Evolutionary conservation across 2,329 filamentous ascomycete genomes (phyloP).

Genomic region (Apiospora malaysiana): DNA sequence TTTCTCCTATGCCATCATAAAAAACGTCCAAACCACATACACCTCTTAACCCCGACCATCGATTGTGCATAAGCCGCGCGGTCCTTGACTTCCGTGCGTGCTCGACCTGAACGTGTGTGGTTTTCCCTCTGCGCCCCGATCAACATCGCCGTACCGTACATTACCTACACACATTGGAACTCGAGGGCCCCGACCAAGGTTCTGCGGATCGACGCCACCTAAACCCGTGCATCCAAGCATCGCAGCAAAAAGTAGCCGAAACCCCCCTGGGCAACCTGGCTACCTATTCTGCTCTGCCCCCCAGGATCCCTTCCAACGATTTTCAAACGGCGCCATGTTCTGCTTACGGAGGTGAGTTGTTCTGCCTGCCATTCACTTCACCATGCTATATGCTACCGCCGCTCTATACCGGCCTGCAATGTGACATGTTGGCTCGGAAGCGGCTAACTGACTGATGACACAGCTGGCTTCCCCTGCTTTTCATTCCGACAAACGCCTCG

Average conservation of each 20-base stretch:
- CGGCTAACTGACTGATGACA: background rate
- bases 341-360: slow-evolving; percentile 62
- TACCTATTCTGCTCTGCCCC: background rate
- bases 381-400: slow-evolving; percentile 20
- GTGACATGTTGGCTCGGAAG: slow-evolving; percentile 17
- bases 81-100: background rate
- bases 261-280: background rate
- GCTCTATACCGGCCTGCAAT: background rate
- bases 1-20: background rate
- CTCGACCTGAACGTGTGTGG: background rate
- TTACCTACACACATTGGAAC: no score
- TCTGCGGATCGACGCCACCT: slow-evolving; percentile 16
- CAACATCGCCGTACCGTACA: background rate
- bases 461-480: slow-evolving; percentile 86
- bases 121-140: background rate
- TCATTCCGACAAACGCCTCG: slow-evolving; percentile 85
- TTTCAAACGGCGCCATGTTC: slow-evolving; percentile 53
- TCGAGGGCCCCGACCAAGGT: background rate
- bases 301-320: background rate
- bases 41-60: background rate
- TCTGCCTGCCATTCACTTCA: background rate
- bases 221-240: slow-evolving; percentile 9
- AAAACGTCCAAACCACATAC: background rate
- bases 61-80: background rate
- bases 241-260: background rate